Base-by-base conservation (phyloP, 306 rosid genomes). In the Comarum palustre region DNA sequence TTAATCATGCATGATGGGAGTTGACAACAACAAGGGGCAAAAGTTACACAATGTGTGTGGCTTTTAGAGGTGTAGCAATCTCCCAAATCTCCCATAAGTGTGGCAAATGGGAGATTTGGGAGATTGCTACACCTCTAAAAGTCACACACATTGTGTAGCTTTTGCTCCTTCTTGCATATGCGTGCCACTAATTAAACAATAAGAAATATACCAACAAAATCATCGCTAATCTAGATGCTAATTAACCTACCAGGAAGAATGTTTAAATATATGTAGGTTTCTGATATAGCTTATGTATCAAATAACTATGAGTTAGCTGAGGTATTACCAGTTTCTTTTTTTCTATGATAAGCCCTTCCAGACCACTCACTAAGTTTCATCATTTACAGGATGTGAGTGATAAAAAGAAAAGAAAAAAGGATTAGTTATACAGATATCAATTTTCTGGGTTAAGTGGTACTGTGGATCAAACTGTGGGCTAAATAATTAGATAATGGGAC, bases 181-280 rank as follows among this genome's bases (percentile, higher is more conserved):
- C 31, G 76, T 71, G 75, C 81, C 72, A 70, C 60, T 77, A 51
- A 58, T 27, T 29, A 58, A 25, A 58, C n/a, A 58, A 12, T 13
- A 17, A 43, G 46, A 65, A n/a, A 29, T 38, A 43, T 8, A 71
- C 76, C 66, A 63, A 42, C 19, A 46, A 29, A 34, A 52, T 62
- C n/a, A 74, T 50, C 41, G 51, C 43, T 24, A 10, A 62, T 34
- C n/a, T 34, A 41, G 50, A 55, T 63, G 68, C n/a, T 13, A 46
- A 43, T 45, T 14, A 62, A 38, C 38, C 38, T 50, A 24, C 42
- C 11, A 15, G 16, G 22, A 42, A 45, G 15, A 55, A 0, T 29
- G 12, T 8, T 51, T 43, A 46, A 51, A 29, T 31, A 27, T 27
- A 11, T 3, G 48, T 24, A 24, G 32, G 27, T 15, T 67, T 66